Conservation (phyloP, 2,329 filamentous ascomycete species). For the Xylaria polymorpha region DNA sequence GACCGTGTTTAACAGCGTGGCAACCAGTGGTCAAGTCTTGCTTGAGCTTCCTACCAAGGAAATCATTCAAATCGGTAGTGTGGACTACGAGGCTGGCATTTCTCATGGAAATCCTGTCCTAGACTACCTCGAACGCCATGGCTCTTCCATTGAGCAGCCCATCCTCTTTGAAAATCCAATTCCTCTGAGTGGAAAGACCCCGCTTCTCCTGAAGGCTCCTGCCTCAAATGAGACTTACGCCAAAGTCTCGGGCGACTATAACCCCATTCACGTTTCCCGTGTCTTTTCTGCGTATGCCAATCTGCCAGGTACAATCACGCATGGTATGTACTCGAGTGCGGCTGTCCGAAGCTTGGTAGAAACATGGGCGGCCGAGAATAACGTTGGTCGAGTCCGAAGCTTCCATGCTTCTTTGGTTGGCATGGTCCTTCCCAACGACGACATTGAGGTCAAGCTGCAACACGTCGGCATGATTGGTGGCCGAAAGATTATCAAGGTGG, state of each 20-base stretch:
- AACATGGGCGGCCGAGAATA: conserved; percentile 99
- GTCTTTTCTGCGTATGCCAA: conserved; percentile 97
- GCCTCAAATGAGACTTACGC: conserved; percentile 98
- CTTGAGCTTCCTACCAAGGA: conserved; percentile 97
- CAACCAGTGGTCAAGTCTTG: conserved; percentile 91
- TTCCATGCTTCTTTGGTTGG: conserved; percentile 98
- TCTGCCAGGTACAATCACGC: conserved; percentile 95
- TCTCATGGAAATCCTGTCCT: conserved; percentile 97
- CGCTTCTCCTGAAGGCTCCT: conserved; percentile 87
- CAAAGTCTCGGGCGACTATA: conserved; percentile 97
- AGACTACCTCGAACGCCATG: conserved; percentile 93
- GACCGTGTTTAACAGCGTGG: conserved; percentile 88
- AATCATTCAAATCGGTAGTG: conserved; percentile 94
- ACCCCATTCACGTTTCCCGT: conserved; percentile 97
- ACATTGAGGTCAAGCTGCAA: conserved; percentile 93
- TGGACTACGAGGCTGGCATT: conserved; percentile 90
- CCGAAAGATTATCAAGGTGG: conserved; percentile 99
- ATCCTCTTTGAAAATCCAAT: conserved; percentile 98
- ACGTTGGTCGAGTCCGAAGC: conserved; percentile 94
- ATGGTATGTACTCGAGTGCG: conserved; percentile 99
- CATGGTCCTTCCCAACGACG: conserved; percentile 97
- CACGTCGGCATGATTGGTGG: conserved; percentile 98
- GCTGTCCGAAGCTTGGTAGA: conserved; percentile 95
- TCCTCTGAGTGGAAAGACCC: conserved; percentile 90
- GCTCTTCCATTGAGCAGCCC: conserved; percentile 92